Evolutionary conservation across 768 basidiomycete species (phyloP).

Genomic region (Auriscalpium vulgare): DNA sequence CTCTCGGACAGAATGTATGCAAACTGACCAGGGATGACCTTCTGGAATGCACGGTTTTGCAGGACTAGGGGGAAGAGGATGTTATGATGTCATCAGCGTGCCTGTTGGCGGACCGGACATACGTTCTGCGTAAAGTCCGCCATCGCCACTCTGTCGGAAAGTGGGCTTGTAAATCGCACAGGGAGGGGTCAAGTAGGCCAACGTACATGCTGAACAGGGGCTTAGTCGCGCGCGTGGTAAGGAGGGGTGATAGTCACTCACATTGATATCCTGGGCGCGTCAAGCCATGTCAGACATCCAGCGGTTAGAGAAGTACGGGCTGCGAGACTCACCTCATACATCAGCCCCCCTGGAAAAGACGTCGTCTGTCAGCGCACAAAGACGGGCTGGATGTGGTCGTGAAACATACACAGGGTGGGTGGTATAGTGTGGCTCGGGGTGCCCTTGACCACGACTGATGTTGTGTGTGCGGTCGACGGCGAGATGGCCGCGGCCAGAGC

Average conservation of each 20-base stretch:
- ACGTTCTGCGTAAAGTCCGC: constrained; percentile 60
- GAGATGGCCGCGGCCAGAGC: too few species aligned
- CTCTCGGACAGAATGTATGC: background rate
- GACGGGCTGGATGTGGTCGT: background rate
- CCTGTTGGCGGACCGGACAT: constrained; percentile 5
- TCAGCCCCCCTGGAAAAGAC: constrained; percentile 36
- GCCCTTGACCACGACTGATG: constrained; percentile 34
- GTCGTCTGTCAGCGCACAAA: background rate
- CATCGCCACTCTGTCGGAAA: constrained; percentile 44
- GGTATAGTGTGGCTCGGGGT: constrained; percentile 46
- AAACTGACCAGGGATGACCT: constrained; percentile 24
- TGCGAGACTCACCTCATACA: constrained; percentile 43
- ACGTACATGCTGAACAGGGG: constrained; percentile 19
- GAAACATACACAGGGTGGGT: constrained; percentile 40
- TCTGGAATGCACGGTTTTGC: constrained; percentile 63
- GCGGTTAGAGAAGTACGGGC: background rate
- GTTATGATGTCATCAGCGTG: background rate
- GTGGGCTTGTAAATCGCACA: too few species aligned
- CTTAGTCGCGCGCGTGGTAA: constrained; percentile 11
- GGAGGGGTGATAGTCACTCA: constrained; percentile 23
- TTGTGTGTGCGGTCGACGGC: background rate
- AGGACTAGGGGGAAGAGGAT: constrained; percentile 32
- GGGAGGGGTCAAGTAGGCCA: background rate
- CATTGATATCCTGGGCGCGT: constrained; percentile 48
- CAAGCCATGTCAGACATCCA: background rate